These are phyloP conservation scores for Acer campestre DNA, from an alignment of 345 rosid species.

Conservation along the genomic window DNA sequence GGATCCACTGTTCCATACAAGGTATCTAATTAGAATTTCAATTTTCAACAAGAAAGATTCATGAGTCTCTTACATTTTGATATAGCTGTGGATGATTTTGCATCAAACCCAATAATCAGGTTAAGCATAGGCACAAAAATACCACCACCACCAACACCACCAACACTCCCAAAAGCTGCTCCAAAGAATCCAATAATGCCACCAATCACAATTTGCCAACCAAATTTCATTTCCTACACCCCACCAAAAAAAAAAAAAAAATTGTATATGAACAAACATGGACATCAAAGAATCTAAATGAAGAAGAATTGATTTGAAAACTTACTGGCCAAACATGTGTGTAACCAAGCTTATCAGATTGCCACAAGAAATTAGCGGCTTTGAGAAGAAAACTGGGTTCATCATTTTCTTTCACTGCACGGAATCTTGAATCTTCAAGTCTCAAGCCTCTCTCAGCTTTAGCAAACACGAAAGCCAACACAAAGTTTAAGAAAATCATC, in stretches of 20 bases:
- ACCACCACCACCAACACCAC: slow-evolving; percentile 95
- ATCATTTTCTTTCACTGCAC: slow-evolving; percentile 24
- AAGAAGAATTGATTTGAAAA: background rate
- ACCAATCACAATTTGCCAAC: slow-evolving; percentile 71
- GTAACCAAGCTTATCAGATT: slow-evolving; percentile 49
- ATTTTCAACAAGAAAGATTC: background rate
- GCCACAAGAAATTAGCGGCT: slow-evolving; percentile 46
- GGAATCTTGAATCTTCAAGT: slow-evolving; percentile 20
- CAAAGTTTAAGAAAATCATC: slow-evolving; percentile 32
- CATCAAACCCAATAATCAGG: slow-evolving; percentile 78
- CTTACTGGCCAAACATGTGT: slow-evolving; percentile 81
- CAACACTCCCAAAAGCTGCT: slow-evolving; percentile 91
- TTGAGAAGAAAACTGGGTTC: slow-evolving; percentile 32
- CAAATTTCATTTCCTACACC: slow-evolving; percentile 63
- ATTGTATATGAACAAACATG: background rate
- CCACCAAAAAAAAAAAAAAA: background rate
- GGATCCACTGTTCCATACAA: background rate
- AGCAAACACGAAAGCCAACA: slow-evolving; percentile 49
- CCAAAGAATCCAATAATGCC: slow-evolving; percentile 75
- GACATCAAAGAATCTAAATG: background rate
- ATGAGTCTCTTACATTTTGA: slow-evolving; percentile 69
- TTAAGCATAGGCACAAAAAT: slow-evolving; percentile 82
- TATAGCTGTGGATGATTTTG: slow-evolving; percentile 79
- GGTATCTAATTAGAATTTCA: background rate
- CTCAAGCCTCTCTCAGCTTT: slow-evolving; percentile 58